These are phyloP conservation scores for Pyrenochaeta sp. DNA, from an alignment of 2,329 filamentous ascomycete species.

Conservation along the genomic window DNA sequence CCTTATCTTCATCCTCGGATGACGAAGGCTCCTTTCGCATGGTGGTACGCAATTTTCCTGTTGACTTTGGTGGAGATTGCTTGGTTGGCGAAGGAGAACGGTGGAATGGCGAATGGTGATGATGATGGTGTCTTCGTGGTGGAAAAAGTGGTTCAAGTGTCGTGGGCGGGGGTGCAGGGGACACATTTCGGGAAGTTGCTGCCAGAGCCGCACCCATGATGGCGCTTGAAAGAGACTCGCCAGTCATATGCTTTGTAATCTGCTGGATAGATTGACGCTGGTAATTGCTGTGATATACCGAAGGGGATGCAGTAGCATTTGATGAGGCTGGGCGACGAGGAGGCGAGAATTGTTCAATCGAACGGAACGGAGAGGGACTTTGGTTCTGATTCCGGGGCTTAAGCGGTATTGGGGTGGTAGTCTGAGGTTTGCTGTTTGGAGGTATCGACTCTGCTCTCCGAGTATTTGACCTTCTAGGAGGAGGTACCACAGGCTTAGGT, in stretches of 20 bases:
- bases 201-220: conserved; percentile 79
- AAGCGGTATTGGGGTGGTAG: conserved; percentile 28
- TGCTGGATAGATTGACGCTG: conserved; percentile 45
- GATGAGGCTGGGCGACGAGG: conserved; percentile 31
- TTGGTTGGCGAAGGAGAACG: conserved; percentile 49
- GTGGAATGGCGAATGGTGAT: conserved; percentile 46
- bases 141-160: conserved; percentile 47
- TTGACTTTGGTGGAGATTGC: conserved; percentile 46
- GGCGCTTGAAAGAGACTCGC: conserved; percentile 74
- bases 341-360: conserved; percentile 29
- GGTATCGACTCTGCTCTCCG: conserved; percentile 16
- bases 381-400: conserved; percentile 43
- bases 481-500: conserved; percentile 41
- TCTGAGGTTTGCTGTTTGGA: conserved; percentile 9
- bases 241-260: conserved; percentile 59
- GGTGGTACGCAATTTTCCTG: conserved; percentile 68
- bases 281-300: conserved; percentile 50
- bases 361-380: conserved; percentile 34
- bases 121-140: conserved; percentile 50
- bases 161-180: conserved; percentile 44
- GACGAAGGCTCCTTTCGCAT: conserved; percentile 62
- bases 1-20: conserved; percentile 61
- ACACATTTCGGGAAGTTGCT: conserved; percentile 60
- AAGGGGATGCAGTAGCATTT: conserved; percentile 29
- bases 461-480: conserved; percentile 43